These are phyloP conservation scores for Neonectria neomacrospora DNA, from an alignment of 2,329 filamentous ascomycete genomes.

Conservation along the genomic window DNA sequence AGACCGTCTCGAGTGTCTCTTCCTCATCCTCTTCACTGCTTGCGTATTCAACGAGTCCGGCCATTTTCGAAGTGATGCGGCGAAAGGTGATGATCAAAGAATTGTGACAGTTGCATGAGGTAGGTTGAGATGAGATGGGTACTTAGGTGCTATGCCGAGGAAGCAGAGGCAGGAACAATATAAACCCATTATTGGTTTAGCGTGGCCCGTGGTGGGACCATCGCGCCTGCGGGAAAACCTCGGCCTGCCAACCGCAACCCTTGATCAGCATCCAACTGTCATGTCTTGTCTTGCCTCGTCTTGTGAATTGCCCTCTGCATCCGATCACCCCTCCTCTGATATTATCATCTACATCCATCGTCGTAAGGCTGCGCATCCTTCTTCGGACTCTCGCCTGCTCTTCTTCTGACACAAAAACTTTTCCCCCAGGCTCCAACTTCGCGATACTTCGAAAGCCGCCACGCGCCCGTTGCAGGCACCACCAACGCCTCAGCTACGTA, in stretches of 20 bases:
- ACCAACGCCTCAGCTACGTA: constrained; percentile 35
- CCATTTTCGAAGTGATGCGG: constrained; percentile 47
- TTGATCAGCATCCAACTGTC: constrained; percentile 29
- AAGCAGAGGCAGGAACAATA: constrained; percentile 27
- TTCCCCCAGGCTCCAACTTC: constrained; percentile 11
- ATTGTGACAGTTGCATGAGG: constrained; percentile 19
- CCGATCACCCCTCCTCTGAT: constrained; percentile 26
- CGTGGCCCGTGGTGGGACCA: constrained; percentile 17
- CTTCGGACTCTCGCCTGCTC: neutral
- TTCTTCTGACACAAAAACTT: constrained; percentile 2
- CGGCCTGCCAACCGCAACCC: constrained; percentile 30
- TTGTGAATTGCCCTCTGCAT: constrained; percentile 12
- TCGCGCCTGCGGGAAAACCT: constrained; percentile 27
- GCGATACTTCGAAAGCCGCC: constrained; percentile 25
- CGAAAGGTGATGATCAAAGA: constrained; percentile 14
- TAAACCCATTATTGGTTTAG: constrained; percentile 36
- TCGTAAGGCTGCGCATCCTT: neutral
- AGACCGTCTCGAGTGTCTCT: constrained; percentile 17
- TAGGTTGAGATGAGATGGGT: constrained; percentile 4
- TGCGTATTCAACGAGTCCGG: constrained; percentile 61
- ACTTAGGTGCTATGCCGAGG: neutral
- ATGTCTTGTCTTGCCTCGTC: constrained; percentile 5
- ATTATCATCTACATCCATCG: constrained; percentile 16
- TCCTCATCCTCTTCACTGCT: constrained; percentile 64
- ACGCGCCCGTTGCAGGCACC: constrained; percentile 37